Base-by-base conservation (phyloP, 257 asterid species). In the Solanum pennellii region DNA sequence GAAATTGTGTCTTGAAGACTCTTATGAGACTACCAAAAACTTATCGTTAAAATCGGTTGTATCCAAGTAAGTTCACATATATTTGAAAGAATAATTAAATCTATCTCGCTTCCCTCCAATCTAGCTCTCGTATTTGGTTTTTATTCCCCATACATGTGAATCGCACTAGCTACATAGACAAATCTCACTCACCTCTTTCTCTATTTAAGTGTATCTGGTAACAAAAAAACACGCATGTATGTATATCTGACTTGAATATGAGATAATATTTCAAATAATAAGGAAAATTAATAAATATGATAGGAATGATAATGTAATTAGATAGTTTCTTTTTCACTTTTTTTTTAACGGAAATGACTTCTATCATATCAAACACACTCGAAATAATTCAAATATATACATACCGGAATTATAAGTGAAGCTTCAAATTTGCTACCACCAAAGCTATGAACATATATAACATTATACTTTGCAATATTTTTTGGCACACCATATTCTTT, bases 401-500 rank as follows among this genome's bases (percentile, higher is more conserved):
- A 14, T 94, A 95, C 98, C 96, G 95, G 91, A 83, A 87, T 84
- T 86, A 93, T 87, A 84, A 94, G 80, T 11, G 90, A 52, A 25
- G 92, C 93, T 1, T 94, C 97, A 41, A 93, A 93, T 87, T 90
- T 94, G 88, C 92, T 86, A 82, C 92, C 88, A 87, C 92, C 88
- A 89, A 93, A 95, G 75, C 98, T 97, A 90, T 94, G 98, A 87
- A 94, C 93, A 69, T 90, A 89, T 86, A 95, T 88, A 88, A 95
- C 90, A 89, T 94, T 94, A 87, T 90, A 92, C 6, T 86, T 91
- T 13, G 98, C 98, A 25, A 45, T 74, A 31, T 92, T 94, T 89
- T 90, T 93, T 71, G 95, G 91, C 31, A 94, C 97, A 41, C 98
- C 98, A 79, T 93, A 94, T 91, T 95, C 98, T 89, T 90, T 94